Percentiles rank a stretch among this genome's conserved stretches.
Conservation (phyloP, 257 asterid genomes). For the Eustoma russellianum region DNA sequence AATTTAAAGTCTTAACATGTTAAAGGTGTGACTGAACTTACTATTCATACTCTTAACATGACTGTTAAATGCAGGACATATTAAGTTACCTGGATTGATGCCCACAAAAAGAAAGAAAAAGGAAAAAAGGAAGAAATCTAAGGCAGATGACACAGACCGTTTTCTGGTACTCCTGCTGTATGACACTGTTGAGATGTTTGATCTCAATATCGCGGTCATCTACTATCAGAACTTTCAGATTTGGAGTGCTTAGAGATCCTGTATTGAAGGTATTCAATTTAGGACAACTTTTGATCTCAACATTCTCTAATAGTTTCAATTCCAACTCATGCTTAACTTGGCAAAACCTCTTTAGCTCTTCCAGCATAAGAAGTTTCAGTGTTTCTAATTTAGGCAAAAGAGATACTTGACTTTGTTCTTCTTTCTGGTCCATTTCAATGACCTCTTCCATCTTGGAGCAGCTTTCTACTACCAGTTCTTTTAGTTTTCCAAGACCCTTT, state of each 20-base stretch:
- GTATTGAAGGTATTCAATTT: background rate
- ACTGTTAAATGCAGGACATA: too few relatives aligned
- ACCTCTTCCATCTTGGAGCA: slow-evolving; percentile 6
- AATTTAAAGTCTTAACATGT: too few relatives aligned
- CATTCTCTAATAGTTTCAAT: background rate
- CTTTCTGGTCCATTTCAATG: slow-evolving; percentile 3
- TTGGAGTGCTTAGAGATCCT: background rate
- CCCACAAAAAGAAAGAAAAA: too few relatives aligned
- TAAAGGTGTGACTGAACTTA: too few relatives aligned
- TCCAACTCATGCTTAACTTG: slow-evolving; percentile 6
- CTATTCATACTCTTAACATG: too few relatives aligned
- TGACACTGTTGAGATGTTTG: slow-evolving; percentile 3
- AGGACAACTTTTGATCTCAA: slow-evolving; percentile 5
- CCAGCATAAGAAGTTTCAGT: slow-evolving; percentile 4
- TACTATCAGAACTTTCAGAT: slow-evolving; percentile 1
- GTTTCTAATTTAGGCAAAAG: slow-evolving; percentile 11
- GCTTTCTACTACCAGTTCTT: background rate
- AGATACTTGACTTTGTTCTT: background rate
- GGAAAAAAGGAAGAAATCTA: background rate
- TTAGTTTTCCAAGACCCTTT: slow-evolving; percentile 8
- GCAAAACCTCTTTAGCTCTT: background rate
- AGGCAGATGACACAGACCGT: background rate
- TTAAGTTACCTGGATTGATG: too few relatives aligned
- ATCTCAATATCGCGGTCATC: background rate
- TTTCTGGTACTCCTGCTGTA: slow-evolving; percentile 5